Percentiles rank a stretch among this genome's conserved stretches.
These are phyloP conservation scores for Phyllosticta ampelicida DNA, from an alignment of 2,329 filamentous ascomycete genomes.

Conservation along the genomic window DNA sequence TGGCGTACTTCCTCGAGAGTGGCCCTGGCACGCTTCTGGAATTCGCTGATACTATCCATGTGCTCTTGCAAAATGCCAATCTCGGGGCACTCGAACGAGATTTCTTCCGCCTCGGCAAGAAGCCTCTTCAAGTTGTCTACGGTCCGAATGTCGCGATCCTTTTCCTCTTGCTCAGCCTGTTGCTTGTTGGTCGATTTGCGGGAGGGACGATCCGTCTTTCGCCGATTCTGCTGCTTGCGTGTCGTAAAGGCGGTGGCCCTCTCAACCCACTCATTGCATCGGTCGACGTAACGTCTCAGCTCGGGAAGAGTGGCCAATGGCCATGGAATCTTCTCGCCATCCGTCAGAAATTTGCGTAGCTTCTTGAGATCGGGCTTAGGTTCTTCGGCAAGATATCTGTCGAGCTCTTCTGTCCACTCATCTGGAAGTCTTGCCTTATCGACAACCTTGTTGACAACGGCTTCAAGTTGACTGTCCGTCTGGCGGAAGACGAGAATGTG, in stretches of 20 bases:
- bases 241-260: slow-evolving; percentile 94
- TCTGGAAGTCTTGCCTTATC: slow-evolving; percentile 83
- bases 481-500: slow-evolving; percentile 72
- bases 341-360: slow-evolving; percentile 71
- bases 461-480: slow-evolving; percentile 56
- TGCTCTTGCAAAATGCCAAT: slow-evolving; percentile 78
- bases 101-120: slow-evolving; percentile 68
- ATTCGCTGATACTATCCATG: slow-evolving; percentile 71
- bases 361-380: slow-evolving; percentile 76
- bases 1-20: slow-evolving; percentile 33
- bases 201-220: slow-evolving; percentile 86
- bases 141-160: slow-evolving; percentile 73
- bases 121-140: slow-evolving; percentile 81
- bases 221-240: slow-evolving; percentile 92
- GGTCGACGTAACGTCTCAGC: slow-evolving; percentile 81
- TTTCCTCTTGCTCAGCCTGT: slow-evolving; percentile 72
- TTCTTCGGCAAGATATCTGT: slow-evolving; percentile 73
- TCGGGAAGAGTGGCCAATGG: slow-evolving; percentile 72
- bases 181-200: slow-evolving; percentile 59
- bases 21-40: slow-evolving; percentile 63
- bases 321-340: slow-evolving; percentile 94
- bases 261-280: slow-evolving; percentile 96
- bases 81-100: slow-evolving; percentile 89
- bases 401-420: slow-evolving; percentile 81
- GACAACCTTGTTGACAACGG: slow-evolving; percentile 61